phyloP scores from a whole-genome alignment of 164 flowering plant species.

The Vitis rupestris region DNA sequence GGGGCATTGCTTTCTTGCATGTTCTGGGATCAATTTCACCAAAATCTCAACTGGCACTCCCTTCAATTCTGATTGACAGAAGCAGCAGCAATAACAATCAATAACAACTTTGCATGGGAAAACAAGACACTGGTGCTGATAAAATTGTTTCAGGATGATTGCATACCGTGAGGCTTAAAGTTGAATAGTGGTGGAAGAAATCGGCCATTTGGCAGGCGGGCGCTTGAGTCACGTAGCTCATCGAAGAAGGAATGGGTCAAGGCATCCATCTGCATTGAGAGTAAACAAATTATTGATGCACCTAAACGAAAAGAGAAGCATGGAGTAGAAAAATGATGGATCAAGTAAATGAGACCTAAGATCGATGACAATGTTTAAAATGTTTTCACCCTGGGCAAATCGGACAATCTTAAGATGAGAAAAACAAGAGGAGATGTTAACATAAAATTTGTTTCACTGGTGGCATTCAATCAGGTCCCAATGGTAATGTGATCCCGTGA shows the following conservation, averaged over 20 bases:
- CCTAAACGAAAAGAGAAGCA: not conserved
- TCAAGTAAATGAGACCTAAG: too few relatives aligned
- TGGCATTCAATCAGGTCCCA: too few relatives aligned
- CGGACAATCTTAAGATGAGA: too few relatives aligned
- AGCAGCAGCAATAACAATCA: not conserved
- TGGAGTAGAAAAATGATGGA: not conserved
- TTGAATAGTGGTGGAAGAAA: conserved; percentile 83
- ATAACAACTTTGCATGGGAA: not conserved
- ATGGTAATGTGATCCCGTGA: too few relatives aligned
- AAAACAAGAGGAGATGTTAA: too few relatives aligned
- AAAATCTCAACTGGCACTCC: conserved; percentile 52
- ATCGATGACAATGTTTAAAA: too few relatives aligned
- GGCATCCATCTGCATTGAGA: conserved; percentile 59
- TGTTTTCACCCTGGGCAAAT: too few relatives aligned
- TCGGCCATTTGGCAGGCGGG: conserved; percentile 76
- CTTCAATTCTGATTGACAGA: conserved; percentile 42
- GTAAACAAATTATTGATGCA: not conserved
- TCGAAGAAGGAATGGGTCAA: conserved; percentile 73
- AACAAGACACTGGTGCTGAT: not conserved
- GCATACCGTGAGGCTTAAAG: conserved; percentile 73
- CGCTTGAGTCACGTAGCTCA: conserved; percentile 65
- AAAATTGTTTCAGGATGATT: not conserved
- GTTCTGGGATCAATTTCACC: conserved; percentile 61
- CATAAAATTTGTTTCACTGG: too few relatives aligned
- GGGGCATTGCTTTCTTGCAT: conserved; percentile 65